phyloP scores from a whole-genome alignment of 129 eudicot genomes.

The Escallonia herrerae region DNA sequence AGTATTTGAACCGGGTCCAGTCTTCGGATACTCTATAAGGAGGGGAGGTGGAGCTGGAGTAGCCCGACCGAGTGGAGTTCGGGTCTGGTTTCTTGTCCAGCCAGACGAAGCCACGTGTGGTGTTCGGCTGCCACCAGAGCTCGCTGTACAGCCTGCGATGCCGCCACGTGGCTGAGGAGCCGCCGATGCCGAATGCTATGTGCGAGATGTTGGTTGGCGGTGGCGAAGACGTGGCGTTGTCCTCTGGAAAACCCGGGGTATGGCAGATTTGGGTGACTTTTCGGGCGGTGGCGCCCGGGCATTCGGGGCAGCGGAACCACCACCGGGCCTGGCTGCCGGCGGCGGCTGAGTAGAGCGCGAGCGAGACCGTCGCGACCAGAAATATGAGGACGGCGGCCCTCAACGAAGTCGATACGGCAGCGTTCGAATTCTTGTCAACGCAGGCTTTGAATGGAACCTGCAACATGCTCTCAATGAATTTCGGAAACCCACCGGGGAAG shows the following conservation, averaged over 20 bases:
- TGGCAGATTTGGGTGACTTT: conserved; percentile 7
- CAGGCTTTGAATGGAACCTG: too few relatives aligned
- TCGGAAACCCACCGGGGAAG: too few relatives aligned
- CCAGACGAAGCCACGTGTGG: conserved; percentile 71
- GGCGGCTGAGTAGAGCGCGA: conserved; percentile 27
- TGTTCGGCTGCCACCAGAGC: conserved; percentile 73
- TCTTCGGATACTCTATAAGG: conserved; percentile 43
- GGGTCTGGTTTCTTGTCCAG: conserved; percentile 53
- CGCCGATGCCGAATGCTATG: conserved; percentile 72
- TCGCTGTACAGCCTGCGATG: conserved; percentile 45
- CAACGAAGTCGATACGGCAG: conserved; percentile 31
- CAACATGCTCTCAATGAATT: too few relatives aligned
- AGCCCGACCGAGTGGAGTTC: conserved; percentile 12
- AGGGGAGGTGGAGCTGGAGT: too few relatives aligned
- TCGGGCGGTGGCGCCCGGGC: conserved; percentile 9
- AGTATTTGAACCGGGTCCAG: conserved; percentile 27
- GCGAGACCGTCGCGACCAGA: conserved; percentile 21
- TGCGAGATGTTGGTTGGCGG: conserved; percentile 49
- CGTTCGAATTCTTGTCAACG: too few relatives aligned
- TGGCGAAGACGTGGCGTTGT: conserved; percentile 5
- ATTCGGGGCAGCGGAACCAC: conserved; percentile 27
- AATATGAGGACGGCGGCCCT: conserved; percentile 23
- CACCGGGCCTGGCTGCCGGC: conserved; percentile 24
- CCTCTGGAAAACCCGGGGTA: too few relatives aligned
- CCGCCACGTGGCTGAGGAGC: conserved; percentile 65